Evolutionary conservation across 2,329 filamentous ascomycete genomes (phyloP).

Genomic region (Beauveria rudraprayagi): DNA sequence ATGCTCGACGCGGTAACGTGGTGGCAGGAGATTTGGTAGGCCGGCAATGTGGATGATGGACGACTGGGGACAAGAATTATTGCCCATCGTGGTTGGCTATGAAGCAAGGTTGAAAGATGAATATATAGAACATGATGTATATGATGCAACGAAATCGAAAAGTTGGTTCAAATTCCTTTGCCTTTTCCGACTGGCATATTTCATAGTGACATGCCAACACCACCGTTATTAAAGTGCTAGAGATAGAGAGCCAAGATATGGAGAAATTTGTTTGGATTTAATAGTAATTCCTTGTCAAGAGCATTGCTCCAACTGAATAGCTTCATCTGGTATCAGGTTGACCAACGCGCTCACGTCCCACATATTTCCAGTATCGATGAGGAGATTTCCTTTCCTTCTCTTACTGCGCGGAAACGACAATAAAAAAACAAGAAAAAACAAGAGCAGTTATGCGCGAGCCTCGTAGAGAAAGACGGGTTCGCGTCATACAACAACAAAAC

Average conservation of each 20-base stretch:
- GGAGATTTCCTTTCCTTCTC: background rate
- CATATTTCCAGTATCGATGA: background rate
- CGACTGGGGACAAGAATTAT: background rate
- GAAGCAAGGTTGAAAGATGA: background rate
- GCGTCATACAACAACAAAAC: background rate
- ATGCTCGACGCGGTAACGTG: slow-evolving; percentile 31
- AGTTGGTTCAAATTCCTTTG: no score
- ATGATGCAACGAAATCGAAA: background rate
- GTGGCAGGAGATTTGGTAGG: slow-evolving; percentile 54
- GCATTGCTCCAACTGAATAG: background rate
- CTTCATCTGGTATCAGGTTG: background rate
- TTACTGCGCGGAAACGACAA: background rate
- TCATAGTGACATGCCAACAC: no score
- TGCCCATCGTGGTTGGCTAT: no score
- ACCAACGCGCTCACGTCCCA: background rate
- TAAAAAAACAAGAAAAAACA: background rate
- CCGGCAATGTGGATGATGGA: background rate
- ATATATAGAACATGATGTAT: background rate
- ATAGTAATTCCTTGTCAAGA: no score
- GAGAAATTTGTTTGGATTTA: no score
- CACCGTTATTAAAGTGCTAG: no score
- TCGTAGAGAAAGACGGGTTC: background rate
- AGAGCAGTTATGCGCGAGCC: background rate
- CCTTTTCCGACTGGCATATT: no score
- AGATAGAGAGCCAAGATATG: no score